These are phyloP conservation scores for Beauveria brongniartii DNA, from an alignment of 2,329 filamentous ascomycete species.

Conservation along the genomic window DNA sequence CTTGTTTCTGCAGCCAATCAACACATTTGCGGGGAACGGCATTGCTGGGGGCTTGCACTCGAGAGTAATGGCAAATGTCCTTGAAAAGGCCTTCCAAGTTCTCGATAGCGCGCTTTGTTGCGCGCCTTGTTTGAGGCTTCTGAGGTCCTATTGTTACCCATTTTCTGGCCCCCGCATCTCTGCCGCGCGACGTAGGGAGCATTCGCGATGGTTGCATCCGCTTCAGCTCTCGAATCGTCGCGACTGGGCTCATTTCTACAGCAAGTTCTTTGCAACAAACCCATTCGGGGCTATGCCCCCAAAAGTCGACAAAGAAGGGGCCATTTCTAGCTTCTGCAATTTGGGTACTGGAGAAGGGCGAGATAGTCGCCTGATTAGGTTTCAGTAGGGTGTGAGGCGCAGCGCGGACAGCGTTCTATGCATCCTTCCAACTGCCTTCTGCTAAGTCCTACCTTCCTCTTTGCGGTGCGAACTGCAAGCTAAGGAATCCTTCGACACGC, in stretches of 20 bases:
- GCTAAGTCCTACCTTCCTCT: constrained; percentile 1
- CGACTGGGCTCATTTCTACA: background rate
- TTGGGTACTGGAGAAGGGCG: background rate
- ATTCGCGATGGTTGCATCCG: background rate
- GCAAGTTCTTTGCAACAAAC: background rate
- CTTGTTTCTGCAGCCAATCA: background rate
- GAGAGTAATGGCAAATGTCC: background rate
- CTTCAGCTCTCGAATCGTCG: background rate
- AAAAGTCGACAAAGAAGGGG: background rate
- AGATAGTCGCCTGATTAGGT: constrained; percentile 8
- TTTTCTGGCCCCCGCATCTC: background rate
- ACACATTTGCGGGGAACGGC: background rate
- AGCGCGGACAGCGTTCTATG: constrained; percentile 1
- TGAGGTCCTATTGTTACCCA: background rate
- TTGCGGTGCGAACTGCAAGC: constrained; percentile 3
- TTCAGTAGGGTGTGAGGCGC: constrained; percentile 6
- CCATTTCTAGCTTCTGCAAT: background rate
- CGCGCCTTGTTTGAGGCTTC: background rate
- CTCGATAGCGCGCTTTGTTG: background rate
- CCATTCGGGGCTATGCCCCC: background rate
- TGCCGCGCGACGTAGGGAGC: background rate
- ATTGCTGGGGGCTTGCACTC: background rate
- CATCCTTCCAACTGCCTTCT: constrained; percentile 8
- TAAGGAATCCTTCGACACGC: constrained; percentile 2
- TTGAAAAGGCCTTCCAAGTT: background rate